These are phyloP conservation scores for Mallotus nudiflorus DNA, from an alignment of 345 rosid genomes.

Conservation along the genomic window DNA sequence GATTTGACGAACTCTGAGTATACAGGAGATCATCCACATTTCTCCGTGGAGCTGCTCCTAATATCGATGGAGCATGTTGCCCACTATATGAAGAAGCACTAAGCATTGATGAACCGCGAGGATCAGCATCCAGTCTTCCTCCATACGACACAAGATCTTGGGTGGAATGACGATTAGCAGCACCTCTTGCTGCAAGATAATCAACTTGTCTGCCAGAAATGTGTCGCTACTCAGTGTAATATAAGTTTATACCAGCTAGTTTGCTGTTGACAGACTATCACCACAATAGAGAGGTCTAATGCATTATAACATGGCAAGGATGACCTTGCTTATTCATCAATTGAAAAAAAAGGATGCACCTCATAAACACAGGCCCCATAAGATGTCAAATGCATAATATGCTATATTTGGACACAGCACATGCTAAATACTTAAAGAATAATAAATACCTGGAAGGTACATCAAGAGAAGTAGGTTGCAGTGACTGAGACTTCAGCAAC, in stretches of 20 bases:
- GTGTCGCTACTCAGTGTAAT: slow-evolving; percentile 71
- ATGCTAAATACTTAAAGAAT: slow-evolving; percentile 9
- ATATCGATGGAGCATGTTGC: slow-evolving; percentile 72
- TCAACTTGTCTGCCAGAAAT: slow-evolving; percentile 96
- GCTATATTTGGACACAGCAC: slow-evolving; percentile 9
- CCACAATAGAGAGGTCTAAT: slow-evolving; percentile 19
- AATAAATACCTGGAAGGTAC: slow-evolving; percentile 71
- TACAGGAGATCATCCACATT: slow-evolving; percentile 76
- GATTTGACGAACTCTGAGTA: slow-evolving; percentile 69
- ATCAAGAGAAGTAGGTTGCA: slow-evolving; percentile 69
- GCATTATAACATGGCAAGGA: slow-evolving; percentile 25
- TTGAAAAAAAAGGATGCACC: neutral
- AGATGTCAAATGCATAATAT: slow-evolving; percentile 14
- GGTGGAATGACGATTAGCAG: slow-evolving; percentile 64
- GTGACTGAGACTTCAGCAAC: slow-evolving; percentile 64
- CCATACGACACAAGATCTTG: slow-evolving; percentile 75
- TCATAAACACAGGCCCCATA: slow-evolving; percentile 2
- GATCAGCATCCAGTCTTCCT: slow-evolving; percentile 77
- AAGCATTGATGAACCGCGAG: slow-evolving; percentile 61
- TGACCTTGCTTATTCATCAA: slow-evolving; percentile 29
- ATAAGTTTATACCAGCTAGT: slow-evolving; percentile 37
- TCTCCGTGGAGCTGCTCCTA: slow-evolving; percentile 91
- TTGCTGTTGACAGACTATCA: slow-evolving; percentile 30
- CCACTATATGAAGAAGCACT: slow-evolving; percentile 65
- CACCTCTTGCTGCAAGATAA: slow-evolving; percentile 84